phyloP scores from a whole-genome alignment of 2,329 filamentous ascomycete genomes.

The Chalaropsis thielavioides region DNA sequence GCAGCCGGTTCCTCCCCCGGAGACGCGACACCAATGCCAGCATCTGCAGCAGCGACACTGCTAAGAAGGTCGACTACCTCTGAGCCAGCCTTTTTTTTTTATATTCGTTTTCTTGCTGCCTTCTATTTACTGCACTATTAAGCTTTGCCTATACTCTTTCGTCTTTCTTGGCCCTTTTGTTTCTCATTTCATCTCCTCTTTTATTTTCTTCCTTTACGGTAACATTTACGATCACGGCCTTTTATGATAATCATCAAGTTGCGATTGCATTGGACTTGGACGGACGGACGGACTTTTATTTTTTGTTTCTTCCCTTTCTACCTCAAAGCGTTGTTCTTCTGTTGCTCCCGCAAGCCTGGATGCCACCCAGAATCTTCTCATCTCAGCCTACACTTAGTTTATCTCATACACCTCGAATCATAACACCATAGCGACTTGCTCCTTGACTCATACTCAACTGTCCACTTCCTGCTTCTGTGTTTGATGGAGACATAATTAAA shows the following conservation, averaged over 20 bases:
- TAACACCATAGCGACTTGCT: neutral
- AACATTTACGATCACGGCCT: conserved; percentile 7
- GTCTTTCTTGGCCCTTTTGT: neutral
- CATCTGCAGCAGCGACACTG: conserved; percentile 18
- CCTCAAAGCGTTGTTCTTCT: neutral
- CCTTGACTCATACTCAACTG: neutral
- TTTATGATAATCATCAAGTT: conserved; percentile 4
- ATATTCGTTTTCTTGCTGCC: neutral
- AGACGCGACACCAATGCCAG: conserved; percentile 18
- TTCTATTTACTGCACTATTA: neutral
- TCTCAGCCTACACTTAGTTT: neutral
- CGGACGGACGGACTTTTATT: neutral
- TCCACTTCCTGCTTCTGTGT: neutral
- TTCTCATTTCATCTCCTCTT: neutral
- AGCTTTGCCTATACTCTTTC: neutral
- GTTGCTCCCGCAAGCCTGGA: neutral
- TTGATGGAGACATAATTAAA: neutral
- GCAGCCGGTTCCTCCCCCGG: conserved; percentile 12
- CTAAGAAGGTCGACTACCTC: conserved; percentile 17
- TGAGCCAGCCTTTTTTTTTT: neutral
- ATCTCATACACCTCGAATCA: neutral
- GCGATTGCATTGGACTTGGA: conserved; percentile 7
- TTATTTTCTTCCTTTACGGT: conserved; percentile 6
- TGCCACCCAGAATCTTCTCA: neutral
- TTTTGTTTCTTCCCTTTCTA: neutral